phyloP scores from a whole-genome alignment of 208 protist genomes.

The Crithidia fasciculata region DNA sequence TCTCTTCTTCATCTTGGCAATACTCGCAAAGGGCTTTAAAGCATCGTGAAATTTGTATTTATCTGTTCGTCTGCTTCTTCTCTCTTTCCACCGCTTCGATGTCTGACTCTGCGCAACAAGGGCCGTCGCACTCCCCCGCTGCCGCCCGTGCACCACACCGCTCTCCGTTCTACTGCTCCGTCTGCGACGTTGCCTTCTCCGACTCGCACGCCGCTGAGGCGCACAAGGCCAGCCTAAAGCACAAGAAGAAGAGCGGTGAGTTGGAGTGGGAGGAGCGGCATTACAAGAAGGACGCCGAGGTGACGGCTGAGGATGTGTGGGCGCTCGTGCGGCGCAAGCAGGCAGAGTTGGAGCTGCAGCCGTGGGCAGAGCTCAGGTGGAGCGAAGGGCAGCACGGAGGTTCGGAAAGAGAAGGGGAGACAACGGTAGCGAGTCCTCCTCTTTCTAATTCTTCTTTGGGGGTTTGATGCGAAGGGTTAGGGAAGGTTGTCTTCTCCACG shows the following conservation, averaged over 20 bases:
- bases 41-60: neutral
- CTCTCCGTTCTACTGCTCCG: conserved; percentile 63
- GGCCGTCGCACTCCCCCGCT: neutral
- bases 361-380: conserved; percentile 57
- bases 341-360: conserved; percentile 46
- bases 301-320: conserved; percentile 77
- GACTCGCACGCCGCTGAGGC: conserved; percentile 58
- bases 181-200: conserved; percentile 68
- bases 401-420: no score
- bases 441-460: no score
- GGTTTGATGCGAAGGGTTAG: no score
- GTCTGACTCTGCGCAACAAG: neutral
- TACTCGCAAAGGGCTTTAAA: neutral
- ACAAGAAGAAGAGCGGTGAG: conserved; percentile 78
- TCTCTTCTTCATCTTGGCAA: neutral
- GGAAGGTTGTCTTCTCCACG: neutral
- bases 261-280: conserved; percentile 49
- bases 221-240: conserved; percentile 66
- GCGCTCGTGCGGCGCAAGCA: conserved; percentile 68
- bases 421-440: no score
- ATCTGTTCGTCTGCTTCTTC: neutral
- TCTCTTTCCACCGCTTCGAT: neutral
- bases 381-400: neutral
- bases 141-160: neutral
- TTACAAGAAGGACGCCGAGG: conserved; percentile 73